phyloP scores from a whole-genome alignment of 495 filamentous ascomycete genomes.

The Ascobolus immersus region DNA sequence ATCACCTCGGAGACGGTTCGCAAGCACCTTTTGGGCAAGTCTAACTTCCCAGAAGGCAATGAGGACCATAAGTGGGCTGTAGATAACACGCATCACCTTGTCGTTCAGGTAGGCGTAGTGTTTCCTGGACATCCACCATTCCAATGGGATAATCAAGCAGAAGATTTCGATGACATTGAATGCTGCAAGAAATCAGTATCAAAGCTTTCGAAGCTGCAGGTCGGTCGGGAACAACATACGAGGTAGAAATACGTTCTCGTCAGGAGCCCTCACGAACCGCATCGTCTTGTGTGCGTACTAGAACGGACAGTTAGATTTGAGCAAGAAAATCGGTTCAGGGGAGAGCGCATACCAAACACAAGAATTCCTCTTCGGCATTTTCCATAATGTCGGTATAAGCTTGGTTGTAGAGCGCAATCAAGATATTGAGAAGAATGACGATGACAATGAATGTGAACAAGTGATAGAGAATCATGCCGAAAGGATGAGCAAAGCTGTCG shows the following conservation, averaged over 20 bases:
- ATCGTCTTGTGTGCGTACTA: conserved; percentile 67
- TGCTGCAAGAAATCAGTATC: conserved; percentile 15
- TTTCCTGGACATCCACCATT: conserved; percentile 67
- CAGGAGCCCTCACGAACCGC: conserved; percentile 83
- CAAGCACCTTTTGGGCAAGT: conserved; percentile 37
- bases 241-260: conserved; percentile 93
- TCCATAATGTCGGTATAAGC: conserved; percentile 90
- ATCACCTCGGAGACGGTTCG: conserved; percentile 54
- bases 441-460: conserved; percentile 93
- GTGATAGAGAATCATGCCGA: conserved; percentile 79
- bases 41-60: conserved; percentile 52
- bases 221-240: conserved; percentile 19
- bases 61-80: conserved; percentile 57
- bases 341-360: conserved; percentile 33
- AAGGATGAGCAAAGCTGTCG: conserved; percentile 42
- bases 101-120: conserved; percentile 62
- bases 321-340: not conserved
- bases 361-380: conserved; percentile 83
- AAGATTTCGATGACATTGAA: conserved; percentile 87
- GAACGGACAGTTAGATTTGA: conserved; percentile 6
- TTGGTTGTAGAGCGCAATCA: conserved; percentile 89
- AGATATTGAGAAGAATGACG: conserved; percentile 66
- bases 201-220: not conserved
- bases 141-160: conserved; percentile 50
- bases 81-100: conserved; percentile 60